phyloP scores from a whole-genome alignment of 2,329 filamentous ascomycete species.

The Neofusicoccum sp. region DNA sequence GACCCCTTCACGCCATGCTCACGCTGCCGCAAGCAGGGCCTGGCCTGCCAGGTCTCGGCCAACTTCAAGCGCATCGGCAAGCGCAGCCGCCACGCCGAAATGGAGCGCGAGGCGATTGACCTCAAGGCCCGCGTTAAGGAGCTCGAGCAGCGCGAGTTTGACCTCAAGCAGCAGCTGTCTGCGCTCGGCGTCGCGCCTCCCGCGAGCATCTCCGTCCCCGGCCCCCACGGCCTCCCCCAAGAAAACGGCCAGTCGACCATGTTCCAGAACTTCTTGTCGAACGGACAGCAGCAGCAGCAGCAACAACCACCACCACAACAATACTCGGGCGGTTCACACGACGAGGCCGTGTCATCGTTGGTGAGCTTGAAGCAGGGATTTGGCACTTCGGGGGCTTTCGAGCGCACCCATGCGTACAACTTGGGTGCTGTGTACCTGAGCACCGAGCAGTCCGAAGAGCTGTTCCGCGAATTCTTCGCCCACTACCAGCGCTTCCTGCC shows the following conservation, averaged over 20 bases:
- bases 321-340: conserved; percentile 28
- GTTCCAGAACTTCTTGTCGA: conserved; percentile 17
- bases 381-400: conserved; percentile 7
- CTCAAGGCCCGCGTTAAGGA: conserved; percentile 39
- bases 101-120: conserved; percentile 77
- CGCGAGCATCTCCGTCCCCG: conserved; percentile 29
- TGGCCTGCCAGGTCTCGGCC: conserved; percentile 83
- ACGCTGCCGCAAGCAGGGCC: conserved; percentile 76
- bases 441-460: conserved; percentile 48
- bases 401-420: conserved; percentile 20
- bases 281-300: conserved; percentile 10
- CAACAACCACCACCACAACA: conserved; percentile 8
- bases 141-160: conserved; percentile 62
- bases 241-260: conserved; percentile 22
- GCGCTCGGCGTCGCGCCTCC: conserved; percentile 17
- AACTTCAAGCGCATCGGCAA: conserved; percentile 87
- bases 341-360: conserved; percentile 20
- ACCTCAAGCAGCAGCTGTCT: conserved; percentile 58
- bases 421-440: conserved; percentile 19
- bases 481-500: conserved; percentile 78
- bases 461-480: conserved; percentile 75
- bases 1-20: conserved; percentile 78
- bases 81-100: conserved; percentile 80
- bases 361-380: conserved; percentile 22
- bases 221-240: conserved; percentile 62